Conservation (phyloP, 2,329 filamentous ascomycete genomes). For the Ceratocystis cubensis region DNA sequence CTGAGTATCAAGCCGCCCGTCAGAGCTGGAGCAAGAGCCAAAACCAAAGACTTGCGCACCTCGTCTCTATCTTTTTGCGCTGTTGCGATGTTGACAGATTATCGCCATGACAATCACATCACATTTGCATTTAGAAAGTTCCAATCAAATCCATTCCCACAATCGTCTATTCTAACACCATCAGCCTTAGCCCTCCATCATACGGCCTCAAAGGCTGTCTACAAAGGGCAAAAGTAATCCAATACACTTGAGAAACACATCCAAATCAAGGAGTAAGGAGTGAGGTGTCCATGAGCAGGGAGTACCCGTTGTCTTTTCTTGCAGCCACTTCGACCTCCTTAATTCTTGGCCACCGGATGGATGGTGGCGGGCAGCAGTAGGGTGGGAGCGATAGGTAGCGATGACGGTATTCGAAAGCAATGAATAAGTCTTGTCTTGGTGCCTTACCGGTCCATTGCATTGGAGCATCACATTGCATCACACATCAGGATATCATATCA, state of each 20-base stretch:
- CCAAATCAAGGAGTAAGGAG: too few relatives aligned
- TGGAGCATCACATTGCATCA: neutral
- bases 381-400: neutral
- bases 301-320: too few relatives aligned
- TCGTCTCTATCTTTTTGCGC: neutral
- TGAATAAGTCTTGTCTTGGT: neutral
- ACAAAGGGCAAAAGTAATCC: neutral
- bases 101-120: neutral
- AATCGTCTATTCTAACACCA: too few relatives aligned
- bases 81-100: neutral
- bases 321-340: too few relatives aligned
- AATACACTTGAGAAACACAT: too few relatives aligned
- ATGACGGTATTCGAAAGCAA: neutral
- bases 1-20: neutral
- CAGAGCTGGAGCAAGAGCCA: too few relatives aligned
- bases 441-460: constrained; percentile 6
- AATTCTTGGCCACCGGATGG: neutral
- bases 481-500: neutral
- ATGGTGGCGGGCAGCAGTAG: neutral
- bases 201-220: neutral
- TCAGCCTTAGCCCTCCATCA: neutral
- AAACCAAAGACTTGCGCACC: too few relatives aligned
- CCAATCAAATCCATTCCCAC: neutral
- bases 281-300: too few relatives aligned
- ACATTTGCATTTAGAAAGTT: neutral